Percentiles rank a stretch among this genome's conserved stretches.
phyloP scores from a whole-genome alignment of 148 eudicot species.

The Selenicereus undatus region DNA sequence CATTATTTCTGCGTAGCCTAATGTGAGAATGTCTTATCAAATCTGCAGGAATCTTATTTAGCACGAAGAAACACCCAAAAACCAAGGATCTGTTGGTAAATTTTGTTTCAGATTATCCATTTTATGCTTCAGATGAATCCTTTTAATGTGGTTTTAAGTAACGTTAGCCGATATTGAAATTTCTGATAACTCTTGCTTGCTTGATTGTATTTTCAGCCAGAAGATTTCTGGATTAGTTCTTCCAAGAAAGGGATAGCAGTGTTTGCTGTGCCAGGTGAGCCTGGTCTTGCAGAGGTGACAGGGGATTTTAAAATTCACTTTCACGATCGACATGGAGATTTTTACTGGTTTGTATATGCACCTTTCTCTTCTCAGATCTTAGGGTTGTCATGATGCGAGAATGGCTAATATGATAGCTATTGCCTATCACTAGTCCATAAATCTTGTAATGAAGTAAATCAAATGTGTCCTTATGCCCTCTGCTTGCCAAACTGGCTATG shows the following conservation, averaged over 20 bases:
- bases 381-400: not conserved
- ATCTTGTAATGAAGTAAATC: not conserved
- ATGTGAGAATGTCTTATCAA: slow-evolving; percentile 20
- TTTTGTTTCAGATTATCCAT: slow-evolving; percentile 7
- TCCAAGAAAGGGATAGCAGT: slow-evolving; percentile 73
- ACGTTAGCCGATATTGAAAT: not conserved
- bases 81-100: slow-evolving; percentile 92
- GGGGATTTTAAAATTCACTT: slow-evolving; percentile 94
- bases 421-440: not conserved
- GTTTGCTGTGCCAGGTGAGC: slow-evolving; percentile 91
- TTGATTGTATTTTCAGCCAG: slow-evolving; percentile 59
- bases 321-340: slow-evolving; percentile 94
- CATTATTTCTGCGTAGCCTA: slow-evolving; percentile 16
- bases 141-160: not conserved
- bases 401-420: not conserved
- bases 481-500: not conserved
- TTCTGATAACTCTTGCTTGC: slow-evolving; percentile 6
- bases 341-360: slow-evolving; percentile 62
- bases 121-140: not conserved
- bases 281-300: slow-evolving; percentile 71
- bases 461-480: not conserved
- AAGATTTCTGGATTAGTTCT: slow-evolving; percentile 90
- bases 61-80: slow-evolving; percentile 76
- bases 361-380: not conserved
- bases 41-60: slow-evolving; percentile 63